A percentile compares a stretch with the other conserved stretches of the same genome.
These are phyloP conservation scores for Botrytis fabae DNA, from an alignment of 2,329 filamentous ascomycete species.

Conservation along the genomic window DNA sequence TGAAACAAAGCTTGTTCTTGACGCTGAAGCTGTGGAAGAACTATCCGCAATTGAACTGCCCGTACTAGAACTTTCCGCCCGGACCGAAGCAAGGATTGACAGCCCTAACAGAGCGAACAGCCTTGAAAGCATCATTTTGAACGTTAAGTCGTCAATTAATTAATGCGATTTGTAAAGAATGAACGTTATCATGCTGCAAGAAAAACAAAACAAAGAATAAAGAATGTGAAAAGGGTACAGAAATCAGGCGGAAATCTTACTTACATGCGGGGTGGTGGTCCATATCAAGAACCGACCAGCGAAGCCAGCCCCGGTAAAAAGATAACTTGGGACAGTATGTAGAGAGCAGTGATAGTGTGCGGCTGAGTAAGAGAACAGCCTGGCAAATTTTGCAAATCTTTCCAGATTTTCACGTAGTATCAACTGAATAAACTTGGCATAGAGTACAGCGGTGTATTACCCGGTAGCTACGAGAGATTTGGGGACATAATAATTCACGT, in stretches of 20 bases:
- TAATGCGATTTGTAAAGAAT: conserved; percentile 8
- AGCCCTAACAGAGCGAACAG: conserved; percentile 1
- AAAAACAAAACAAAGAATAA: conserved; percentile 11
- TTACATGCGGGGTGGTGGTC: conserved; percentile 20
- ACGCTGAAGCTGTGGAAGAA: not conserved
- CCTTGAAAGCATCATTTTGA: conserved; percentile 15
- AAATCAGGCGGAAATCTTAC: conserved; percentile 9
- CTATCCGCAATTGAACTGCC: not conserved
- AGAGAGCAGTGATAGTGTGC: conserved; percentile 4
- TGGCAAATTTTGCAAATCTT: not conserved
- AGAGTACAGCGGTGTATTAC: not conserved
- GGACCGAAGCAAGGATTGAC: conserved; percentile 14
- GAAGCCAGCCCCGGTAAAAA: conserved; percentile 12
- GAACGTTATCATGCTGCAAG: conserved; percentile 2
- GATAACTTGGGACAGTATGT: conserved; percentile 2
- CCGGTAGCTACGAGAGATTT: not conserved
- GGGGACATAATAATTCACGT: not conserved
- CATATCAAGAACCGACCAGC: conserved; percentile 14
- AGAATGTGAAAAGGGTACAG: not conserved
- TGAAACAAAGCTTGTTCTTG: conserved; percentile 8
- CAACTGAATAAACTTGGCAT: not conserved
- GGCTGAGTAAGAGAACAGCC: conserved; percentile 16
- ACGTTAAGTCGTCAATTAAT: conserved; percentile 11
- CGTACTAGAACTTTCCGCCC: conserved; percentile 6
- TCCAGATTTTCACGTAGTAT: conserved; percentile 4